Conservation (phyloP, 192 early-diverging fungal species). For the Backusella sp. region DNA sequence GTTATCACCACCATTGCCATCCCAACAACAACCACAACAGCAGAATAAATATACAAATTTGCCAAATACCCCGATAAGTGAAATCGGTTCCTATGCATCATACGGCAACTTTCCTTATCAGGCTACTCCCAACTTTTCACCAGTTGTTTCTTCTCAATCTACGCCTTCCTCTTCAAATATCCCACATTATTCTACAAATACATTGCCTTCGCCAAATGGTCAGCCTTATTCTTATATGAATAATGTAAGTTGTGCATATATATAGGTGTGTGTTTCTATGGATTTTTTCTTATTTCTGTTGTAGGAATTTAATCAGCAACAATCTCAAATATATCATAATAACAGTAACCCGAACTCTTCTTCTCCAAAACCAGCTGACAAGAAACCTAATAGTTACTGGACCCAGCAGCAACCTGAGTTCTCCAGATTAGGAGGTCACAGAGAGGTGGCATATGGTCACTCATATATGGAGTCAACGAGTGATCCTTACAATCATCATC, state of each 20-base stretch:
- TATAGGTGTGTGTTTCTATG: neutral
- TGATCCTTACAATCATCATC: neutral
- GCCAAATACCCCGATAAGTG: conserved; percentile 18
- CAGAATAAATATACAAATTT: conserved; percentile 8
- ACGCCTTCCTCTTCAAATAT: neutral
- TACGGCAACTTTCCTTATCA: conserved; percentile 15
- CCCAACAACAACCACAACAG: neutral
- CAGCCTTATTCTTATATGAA: neutral
- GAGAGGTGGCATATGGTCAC: neutral
- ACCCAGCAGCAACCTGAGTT: neutral
- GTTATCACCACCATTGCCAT: neutral
- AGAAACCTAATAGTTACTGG: conserved; percentile 1
- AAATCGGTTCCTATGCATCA: conserved; percentile 1
- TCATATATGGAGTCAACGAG: conserved; percentile 3
- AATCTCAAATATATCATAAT: neutral
- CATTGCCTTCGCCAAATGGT: neutral
- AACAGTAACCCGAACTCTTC: neutral
- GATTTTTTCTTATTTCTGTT: neutral
- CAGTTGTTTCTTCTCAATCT: conserved; percentile 7
- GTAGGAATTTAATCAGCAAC: neutral
- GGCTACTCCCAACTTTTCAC: neutral
- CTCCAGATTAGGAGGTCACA: conserved; percentile 5
- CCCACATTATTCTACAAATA: neutral
- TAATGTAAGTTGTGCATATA: neutral
- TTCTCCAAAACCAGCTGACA: conserved; percentile 2